phyloP scores from a whole-genome alignment of 495 filamentous ascomycete genomes.

The Lasiosphaeria ovina region DNA sequence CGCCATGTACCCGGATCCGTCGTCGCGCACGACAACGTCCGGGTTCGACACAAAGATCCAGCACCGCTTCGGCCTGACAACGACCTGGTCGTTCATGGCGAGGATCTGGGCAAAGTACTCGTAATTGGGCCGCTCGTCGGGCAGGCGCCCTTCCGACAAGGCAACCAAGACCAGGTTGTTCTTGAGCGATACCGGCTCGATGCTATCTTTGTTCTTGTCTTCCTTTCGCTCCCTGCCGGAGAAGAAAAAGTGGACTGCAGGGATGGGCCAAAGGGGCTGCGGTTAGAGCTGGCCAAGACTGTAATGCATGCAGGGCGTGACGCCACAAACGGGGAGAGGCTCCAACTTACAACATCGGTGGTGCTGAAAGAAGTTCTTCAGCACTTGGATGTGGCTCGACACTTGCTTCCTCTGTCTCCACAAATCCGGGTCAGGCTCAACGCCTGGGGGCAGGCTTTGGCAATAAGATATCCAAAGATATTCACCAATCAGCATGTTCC shows the following conservation, averaged over 20 bases:
- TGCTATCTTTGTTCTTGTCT: conserved; percentile 23
- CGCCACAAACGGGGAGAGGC: not conserved
- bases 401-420: conserved; percentile 78
- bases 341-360: conserved; percentile 29
- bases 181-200: conserved; percentile 50
- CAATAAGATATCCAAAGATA: conserved; percentile 64
- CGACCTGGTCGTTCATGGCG: conserved; percentile 38
- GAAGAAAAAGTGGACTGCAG: conserved; percentile 49
- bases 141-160: conserved; percentile 45
- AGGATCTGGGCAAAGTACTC: conserved; percentile 49
- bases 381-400: conserved; percentile 95
- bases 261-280: not conserved
- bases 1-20: conserved; percentile 30
- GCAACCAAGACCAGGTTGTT: conserved; percentile 52
- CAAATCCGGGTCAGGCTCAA: conserved; percentile 27
- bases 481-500: conserved; percentile 88
- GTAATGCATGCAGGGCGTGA: conserved; percentile 12
- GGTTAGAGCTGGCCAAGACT: not conserved
- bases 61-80: conserved; percentile 41
- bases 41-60: conserved; percentile 47
- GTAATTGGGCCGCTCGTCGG: conserved; percentile 49
- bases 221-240: conserved; percentile 30
- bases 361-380: conserved; percentile 70
- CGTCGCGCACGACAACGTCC: conserved; percentile 37
- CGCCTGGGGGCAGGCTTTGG: conserved; percentile 35